A percentile compares a stretch with the other conserved stretches of the same genome.
phyloP scores from a whole-genome alignment of 179 eudicot genomes.

The Nepenthes alata region DNA sequence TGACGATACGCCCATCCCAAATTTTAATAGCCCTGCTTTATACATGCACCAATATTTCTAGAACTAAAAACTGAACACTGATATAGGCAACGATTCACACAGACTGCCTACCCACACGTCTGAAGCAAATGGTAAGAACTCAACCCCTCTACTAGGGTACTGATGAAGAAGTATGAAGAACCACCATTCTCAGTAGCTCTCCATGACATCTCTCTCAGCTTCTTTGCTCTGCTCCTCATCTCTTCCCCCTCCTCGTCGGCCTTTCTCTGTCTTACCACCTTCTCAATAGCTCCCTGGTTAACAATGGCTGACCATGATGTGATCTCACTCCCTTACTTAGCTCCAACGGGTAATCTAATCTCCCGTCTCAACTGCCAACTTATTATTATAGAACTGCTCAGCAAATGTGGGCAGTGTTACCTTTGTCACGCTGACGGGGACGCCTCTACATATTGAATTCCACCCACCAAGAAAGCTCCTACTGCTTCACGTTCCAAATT shows the following conservation, averaged over 20 bases:
- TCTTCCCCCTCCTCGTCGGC: slow-evolving; percentile 33
- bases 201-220: slow-evolving; percentile 31
- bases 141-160: slow-evolving; percentile 27
- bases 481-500: slow-evolving; percentile 40
- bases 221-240: slow-evolving; percentile 25
- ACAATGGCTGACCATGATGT: slow-evolving; percentile 8
- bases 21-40: no score
- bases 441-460: slow-evolving; percentile 42
- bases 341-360: slow-evolving; percentile 39
- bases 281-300: slow-evolving; percentile 17
- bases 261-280: slow-evolving; percentile 23
- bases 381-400: slow-evolving; percentile 54
- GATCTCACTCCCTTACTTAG: slow-evolving; percentile 8
- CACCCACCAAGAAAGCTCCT: slow-evolving; percentile 52
- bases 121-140: not conserved
- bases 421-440: slow-evolving; percentile 38
- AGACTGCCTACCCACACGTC: no score
- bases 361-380: slow-evolving; percentile 29
- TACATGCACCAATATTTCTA: no score
- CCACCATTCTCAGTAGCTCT: slow-evolving; percentile 44
- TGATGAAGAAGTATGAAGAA: slow-evolving; percentile 30
- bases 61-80: no score
- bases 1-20: no score
- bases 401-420: slow-evolving; percentile 56
- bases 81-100: no score